Evolutionary conservation across 257 asterid species (phyloP), one percentile per base, ranked within the genome.

Genomic region (Solanum medicagineum): DNA sequence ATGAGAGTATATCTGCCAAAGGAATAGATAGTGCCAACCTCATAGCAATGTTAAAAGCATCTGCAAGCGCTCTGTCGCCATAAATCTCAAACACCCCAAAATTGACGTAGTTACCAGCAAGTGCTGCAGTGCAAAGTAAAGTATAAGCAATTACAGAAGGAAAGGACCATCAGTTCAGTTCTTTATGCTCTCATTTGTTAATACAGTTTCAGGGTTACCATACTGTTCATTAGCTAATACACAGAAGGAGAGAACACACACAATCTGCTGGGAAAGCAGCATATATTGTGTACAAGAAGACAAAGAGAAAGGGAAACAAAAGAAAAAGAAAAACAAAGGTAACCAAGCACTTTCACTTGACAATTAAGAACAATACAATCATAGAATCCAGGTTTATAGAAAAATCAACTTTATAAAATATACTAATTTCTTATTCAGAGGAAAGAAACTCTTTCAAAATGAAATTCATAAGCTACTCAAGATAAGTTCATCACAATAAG

Each of bases 61-160:
- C 97, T 59, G 98, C 98, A 85, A 97, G 99, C 84, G 99, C 97
- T 91, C 98, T 92, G 88, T 97, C 99, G 15, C 99, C 99, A 87
- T 97, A 97, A 66, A 97, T 96, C 89, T 97, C 99, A 85, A 97
- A 96, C 82, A 97, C 98, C 19, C 99, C 99, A 85, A 97, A 97
- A 90, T 97, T 97, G 92, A 94, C 97, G 89, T 97, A 97, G 87
- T 94, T 95, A 85, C 99, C 99, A 85, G 94, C 91, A 88, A 97
- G 96, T 62, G 98, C 99, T 97, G 95, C 75, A 82, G 87, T 80
- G 81, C 63, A 54, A 54, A 22, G 84, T 84, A 81, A 86, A 87
- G 86, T 65, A 87, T 40, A 49, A 86, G 68, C 65, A 36, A 44
- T 81, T 55, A 75, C 56, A 70, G 9, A 85, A 86, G 51, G 59